These are phyloP conservation scores for Hypoxylon sp. DNA, from an alignment of 2,329 filamentous ascomycete genomes.

Conservation along the genomic window DNA sequence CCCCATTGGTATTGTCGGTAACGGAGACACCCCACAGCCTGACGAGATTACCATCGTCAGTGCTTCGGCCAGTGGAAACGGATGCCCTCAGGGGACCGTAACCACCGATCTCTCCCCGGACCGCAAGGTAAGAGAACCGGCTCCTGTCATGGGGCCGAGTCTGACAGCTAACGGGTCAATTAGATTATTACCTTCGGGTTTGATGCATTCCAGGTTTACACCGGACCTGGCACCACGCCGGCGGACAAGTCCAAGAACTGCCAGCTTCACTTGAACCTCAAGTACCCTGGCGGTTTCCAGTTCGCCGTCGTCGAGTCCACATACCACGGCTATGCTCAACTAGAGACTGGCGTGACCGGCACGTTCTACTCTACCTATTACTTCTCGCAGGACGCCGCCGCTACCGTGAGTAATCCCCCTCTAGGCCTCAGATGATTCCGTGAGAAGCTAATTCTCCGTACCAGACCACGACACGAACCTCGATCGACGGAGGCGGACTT, in stretches of 20 bases:
- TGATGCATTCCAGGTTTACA: slow-evolving; percentile 62
- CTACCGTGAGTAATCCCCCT: slow-evolving; percentile 50
- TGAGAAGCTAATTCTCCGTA: slow-evolving; percentile 8
- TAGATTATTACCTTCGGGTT: slow-evolving; percentile 62
- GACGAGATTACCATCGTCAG: slow-evolving; percentile 57
- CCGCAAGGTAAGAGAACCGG: slow-evolving; percentile 52
- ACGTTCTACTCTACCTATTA: slow-evolving; percentile 62
- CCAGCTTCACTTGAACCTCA: slow-evolving; percentile 60
- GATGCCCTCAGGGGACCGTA: slow-evolving; percentile 59
- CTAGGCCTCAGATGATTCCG: not conserved
- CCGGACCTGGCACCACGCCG: slow-evolving; percentile 56
- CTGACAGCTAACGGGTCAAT: slow-evolving; percentile 20
- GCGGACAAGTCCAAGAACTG: slow-evolving; percentile 61
- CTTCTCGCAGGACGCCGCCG: slow-evolving; percentile 60
- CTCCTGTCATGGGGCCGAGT: not conserved
- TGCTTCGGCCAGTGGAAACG: slow-evolving; percentile 59
- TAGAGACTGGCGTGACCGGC: slow-evolving; percentile 59
- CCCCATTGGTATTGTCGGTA: slow-evolving; percentile 51
- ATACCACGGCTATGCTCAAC: slow-evolving; percentile 63
- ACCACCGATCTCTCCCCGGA: slow-evolving; percentile 59
- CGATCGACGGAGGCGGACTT: slow-evolving; percentile 57
- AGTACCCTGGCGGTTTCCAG: slow-evolving; percentile 62
- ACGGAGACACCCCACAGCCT: slow-evolving; percentile 55
- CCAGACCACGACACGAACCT: slow-evolving; percentile 58
- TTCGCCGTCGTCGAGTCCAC: slow-evolving; percentile 61